These are phyloP conservation scores for Claviceps africana DNA, from an alignment of 2,329 filamentous ascomycete genomes.

Conservation along the genomic window DNA sequence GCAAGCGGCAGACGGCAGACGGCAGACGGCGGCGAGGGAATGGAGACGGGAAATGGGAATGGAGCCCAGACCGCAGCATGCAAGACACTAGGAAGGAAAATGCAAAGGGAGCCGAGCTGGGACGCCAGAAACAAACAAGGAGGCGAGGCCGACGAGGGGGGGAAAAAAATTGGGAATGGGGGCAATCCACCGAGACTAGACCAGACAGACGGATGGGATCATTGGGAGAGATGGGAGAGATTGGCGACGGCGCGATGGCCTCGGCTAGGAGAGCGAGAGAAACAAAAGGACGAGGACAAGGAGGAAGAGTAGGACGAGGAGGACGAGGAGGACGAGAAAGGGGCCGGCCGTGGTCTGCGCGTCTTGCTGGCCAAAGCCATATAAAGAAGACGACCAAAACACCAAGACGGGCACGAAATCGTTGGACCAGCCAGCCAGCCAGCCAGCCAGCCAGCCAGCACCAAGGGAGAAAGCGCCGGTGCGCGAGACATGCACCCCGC, in stretches of 20 bases:
- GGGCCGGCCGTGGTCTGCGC: not conserved
- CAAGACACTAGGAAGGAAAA: not conserved
- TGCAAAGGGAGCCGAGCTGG: not conserved
- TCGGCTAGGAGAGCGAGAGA: not conserved
- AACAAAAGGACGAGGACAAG: no score
- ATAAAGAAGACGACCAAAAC: slow-evolving; percentile 1
- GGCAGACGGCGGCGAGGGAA: no score
- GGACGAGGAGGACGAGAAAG: not conserved
- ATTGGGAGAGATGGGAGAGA: not conserved
- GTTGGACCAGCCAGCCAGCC: not conserved
- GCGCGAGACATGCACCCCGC: not conserved
- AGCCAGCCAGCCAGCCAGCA: not conserved
- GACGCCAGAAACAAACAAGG: not conserved
- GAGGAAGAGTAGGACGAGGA: not conserved
- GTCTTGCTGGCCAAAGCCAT: not conserved
- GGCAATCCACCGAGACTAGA: not conserved
- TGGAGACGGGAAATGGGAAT: not conserved
- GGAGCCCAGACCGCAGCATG: not conserved
- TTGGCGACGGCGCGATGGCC: not conserved
- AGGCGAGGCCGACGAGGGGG: not conserved
- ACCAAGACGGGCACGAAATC: not conserved
- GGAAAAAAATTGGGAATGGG: slow-evolving; percentile 1
- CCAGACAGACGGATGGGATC: not conserved
- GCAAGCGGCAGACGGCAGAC: not conserved
- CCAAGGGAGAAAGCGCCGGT: not conserved